Evolutionary conservation across 495 filamentous ascomycete species (phyloP), one percentile per base, ranked within the genome.

Genomic region (Penicillium macrosclerotiorum): DNA sequence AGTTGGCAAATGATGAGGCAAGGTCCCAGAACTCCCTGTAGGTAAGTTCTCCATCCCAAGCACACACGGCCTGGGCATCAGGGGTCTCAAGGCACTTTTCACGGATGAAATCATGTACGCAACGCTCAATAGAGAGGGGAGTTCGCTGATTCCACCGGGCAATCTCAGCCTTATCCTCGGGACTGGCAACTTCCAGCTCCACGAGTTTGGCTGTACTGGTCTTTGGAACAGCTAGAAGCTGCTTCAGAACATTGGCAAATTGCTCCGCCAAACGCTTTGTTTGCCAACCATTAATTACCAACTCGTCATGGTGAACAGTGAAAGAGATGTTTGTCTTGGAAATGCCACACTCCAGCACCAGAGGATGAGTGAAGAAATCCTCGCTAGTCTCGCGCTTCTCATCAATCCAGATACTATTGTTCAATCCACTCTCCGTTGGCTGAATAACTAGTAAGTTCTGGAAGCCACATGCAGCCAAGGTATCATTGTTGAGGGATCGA

Each of bases 371-470:
- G 36, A 73, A 71, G 54, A 79, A 79, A 35, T 69, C 73, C 2
- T 66, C 62, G 29, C 59, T 65, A 3, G 59, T 62, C 8, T 71
- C 69, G 6, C 73, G 69, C 3, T 78, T 69, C 62, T 80, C 40
- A 57, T 73, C 20, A 49, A 68, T 55, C 50, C 68, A 74, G 3
- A 76, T 58, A 0, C 69, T 59, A 11, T 49, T 55, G 35, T 67
- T 46, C 11, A 67, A 44, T 3, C 52, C 37, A 3, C 51, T 54
- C 5, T 67, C 63, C 0, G 54, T 65, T 0, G 74, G 61, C 39
- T 84, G 64, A 41, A 87, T 76, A 1, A 79, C 76, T 4, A 86
- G 66, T 6, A 85, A 52, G 52, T 78, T 86, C 40, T 80, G 74
- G 60, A 88, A 79, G 24, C 83, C 79, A 52, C 83, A 88, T 8